Evolutionary conservation across 2,329 filamentous ascomycete species (phyloP), one percentile per base, ranked within the genome.

Genomic region (Beauveria medogensis): DNA sequence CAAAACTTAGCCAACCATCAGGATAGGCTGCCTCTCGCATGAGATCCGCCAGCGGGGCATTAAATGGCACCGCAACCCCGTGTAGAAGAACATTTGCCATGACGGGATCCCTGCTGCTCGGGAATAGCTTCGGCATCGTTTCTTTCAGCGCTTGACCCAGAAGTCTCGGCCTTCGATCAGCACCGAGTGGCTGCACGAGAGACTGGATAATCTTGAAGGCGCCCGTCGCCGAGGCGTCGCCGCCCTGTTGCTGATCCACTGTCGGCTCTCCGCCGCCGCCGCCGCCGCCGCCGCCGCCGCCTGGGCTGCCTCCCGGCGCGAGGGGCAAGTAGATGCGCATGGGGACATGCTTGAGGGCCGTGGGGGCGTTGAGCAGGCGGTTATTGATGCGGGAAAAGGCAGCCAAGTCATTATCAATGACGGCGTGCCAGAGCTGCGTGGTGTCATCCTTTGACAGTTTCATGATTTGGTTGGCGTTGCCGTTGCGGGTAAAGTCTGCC

Each of bases 381-480:
- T 80, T 83, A 70, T 92, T 88, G 67, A 97, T 86, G 62, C 83
- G 84, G 69, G 84, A 82, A 75, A 90, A 97, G 46, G 86, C 78
- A 9, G 77, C 66, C 67, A 90, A 86, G 73, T 97, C 86, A 68
- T 95, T 89, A 66, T 89, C 84, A 71, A 88, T 81, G 47, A 96
- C 90, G 10, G 90, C 83, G 65, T 87, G 82, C 91, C 92, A 97
- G 40, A 97, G 79, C 37, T 88, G 83, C 8, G 87, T 90, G 16
- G 90, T 94, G 71, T 96, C 87, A 51, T 90, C 86, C 71, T 92
- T 92, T 63, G 88, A 91, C 69, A 97, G 78, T 59, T 86, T 88
- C 91, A 96, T 96, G 69, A 96, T 92, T 63, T 89, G 88, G 71
- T 93, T 92, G 18, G 91, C 91, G 59, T 89, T 94, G 50, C 92